Evolutionary conservation across 257 asterid genomes (phyloP).

Genomic region (Coffea eugenioides): DNA sequence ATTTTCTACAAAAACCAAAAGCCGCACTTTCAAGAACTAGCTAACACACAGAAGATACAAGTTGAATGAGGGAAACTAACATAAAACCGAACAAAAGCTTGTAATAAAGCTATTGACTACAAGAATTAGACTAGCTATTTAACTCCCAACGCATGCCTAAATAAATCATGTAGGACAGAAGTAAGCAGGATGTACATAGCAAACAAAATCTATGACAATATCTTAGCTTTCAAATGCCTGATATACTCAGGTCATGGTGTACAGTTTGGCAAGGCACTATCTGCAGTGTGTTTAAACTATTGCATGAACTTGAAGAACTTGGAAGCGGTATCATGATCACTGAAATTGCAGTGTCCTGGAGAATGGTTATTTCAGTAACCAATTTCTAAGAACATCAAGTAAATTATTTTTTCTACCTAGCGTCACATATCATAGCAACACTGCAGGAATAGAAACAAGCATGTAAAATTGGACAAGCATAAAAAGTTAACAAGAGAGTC

Average conservation of each 20-base stretch:
- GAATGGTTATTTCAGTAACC: no score
- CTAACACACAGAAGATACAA: not conserved
- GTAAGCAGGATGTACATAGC: not conserved
- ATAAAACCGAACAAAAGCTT: not conserved
- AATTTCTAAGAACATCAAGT: no score
- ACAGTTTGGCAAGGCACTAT: not conserved
- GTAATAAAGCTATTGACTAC: not conserved
- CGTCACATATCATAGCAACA: no score
- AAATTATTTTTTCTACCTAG: no score
- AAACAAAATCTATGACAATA: not conserved
- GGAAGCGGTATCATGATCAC: not conserved
- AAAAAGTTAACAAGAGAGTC: not conserved
- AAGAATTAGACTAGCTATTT: not conserved
- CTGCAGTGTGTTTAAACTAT: not conserved
- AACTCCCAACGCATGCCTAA: not conserved
- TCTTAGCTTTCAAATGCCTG: not conserved
- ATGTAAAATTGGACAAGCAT: not conserved
- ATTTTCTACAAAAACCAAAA: not conserved
- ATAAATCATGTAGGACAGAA: no score
- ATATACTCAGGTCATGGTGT: no score
- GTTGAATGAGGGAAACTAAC: not conserved
- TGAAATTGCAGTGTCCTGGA: not conserved
- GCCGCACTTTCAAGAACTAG: not conserved
- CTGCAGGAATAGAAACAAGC: not conserved
- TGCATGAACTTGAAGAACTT: conserved; percentile 2